Base-by-base conservation (phyloP, 106 monocot species). In the Ottelia alismoides region DNA sequence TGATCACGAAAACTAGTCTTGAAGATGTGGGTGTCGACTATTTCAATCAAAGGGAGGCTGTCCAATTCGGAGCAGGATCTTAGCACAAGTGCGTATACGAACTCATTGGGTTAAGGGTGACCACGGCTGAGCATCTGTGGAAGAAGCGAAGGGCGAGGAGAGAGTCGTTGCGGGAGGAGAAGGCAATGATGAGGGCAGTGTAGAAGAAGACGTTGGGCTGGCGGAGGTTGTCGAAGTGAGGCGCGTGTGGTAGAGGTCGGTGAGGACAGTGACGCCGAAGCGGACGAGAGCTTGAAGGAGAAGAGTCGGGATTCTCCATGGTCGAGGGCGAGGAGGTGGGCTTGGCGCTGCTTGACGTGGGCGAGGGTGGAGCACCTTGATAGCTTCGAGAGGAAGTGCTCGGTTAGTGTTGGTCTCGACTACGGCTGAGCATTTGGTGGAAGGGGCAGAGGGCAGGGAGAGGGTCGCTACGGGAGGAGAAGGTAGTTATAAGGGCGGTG, bases 241-340 rank as follows among this genome's bases (percentile, higher is more conserved):
- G 57, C 75, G 74, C 30, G 90, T 68, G 70, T 81, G 80, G 64
- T 46, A 25, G 57, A 85, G 61, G 60, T 80, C 71, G 62, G 77
- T 17, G 69, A 90, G 80, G 14, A 45, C 52, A 55, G 78, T 56
- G 67, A 65, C 22, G 75, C 58, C 56, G 81, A 75, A 77, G 49
- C 90, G 84, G 67, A n/a, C n/a, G 78, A 35, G 51, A 85, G 72
- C 72, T 91, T 81, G 72, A 84, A 91, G 67, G 71, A 46, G 64
- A 60, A 65, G 70, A 81, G 55, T 23, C 75, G 90, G 56, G 72
- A 68, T 24, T 49, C 60, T 63, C 59, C 74, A 48, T 78, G 84
- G 72, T 78, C 81, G 48, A 72, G 55, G 60, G 32, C 47, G 47
- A 68, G 10, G 61, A 84, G 74, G 70, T 57, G 69, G 46, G 78